Percentiles rank a stretch among this genome's conserved stretches.
These are phyloP conservation scores for Prillingera fragicola DNA, from an alignment of 1,284 basidiomycete genomes.

Conservation along the genomic window DNA sequence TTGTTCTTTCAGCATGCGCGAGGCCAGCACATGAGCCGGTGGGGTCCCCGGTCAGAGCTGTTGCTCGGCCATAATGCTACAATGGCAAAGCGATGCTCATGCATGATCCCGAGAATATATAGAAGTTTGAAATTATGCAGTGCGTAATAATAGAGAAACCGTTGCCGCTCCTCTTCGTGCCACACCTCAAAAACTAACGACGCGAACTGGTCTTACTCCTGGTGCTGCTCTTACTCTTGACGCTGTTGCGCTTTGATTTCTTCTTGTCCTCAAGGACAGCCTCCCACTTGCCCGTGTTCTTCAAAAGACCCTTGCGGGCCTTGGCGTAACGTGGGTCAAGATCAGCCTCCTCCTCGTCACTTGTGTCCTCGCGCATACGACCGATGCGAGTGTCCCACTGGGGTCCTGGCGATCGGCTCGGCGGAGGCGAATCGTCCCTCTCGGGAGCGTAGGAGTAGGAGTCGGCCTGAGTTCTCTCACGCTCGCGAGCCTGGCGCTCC, in stretches of 20 bases:
- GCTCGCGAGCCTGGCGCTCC: background rate
- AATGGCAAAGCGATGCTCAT: no score
- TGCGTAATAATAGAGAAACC: background rate
- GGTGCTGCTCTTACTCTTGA: conserved; percentile 13
- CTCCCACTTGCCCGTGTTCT: conserved; percentile 2
- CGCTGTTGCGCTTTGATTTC: conserved; percentile 4
- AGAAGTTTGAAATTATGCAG: background rate
- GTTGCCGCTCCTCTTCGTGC: no score
- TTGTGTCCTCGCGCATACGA: conserved; percentile 37
- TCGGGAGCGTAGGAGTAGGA: no score
- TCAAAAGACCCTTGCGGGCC: conserved; percentile 20
- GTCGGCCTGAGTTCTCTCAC: no score
- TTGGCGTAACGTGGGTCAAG: conserved; percentile 31
- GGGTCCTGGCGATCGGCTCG: background rate
- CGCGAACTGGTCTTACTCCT: conserved; percentile 1
- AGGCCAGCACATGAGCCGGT: no score
- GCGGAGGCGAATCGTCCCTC: no score
- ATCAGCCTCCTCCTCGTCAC: conserved; percentile 39
- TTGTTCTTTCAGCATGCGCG: no score
- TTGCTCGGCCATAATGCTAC: background rate
- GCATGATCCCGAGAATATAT: background rate
- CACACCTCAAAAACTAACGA: no score
- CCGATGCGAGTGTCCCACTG: conserved; percentile 44
- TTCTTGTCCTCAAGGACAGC: conserved; percentile 5
- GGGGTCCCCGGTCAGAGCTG: background rate